Evolutionary conservation across 2,329 filamentous ascomycete genomes (phyloP), one percentile per base, ranked within the genome.

Genomic region (Fusarium anthophilum): DNA sequence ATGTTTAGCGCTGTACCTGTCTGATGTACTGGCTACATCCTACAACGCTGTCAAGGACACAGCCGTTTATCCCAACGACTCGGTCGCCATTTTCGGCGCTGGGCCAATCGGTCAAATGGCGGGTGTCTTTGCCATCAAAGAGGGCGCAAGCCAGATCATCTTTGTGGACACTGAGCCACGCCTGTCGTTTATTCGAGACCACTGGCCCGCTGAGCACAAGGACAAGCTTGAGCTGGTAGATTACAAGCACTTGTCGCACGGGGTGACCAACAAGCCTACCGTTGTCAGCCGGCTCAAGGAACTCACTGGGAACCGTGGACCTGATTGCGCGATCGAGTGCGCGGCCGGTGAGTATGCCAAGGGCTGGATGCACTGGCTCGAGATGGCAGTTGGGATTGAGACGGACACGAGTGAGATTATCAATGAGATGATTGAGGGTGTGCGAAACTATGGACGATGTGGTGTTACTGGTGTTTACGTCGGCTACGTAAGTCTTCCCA

Each of bases 101-200:
- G 94, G 94, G 0, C 95, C 94, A 1, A 93, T 97, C 58, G 94
- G 95, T 0, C 93, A 97, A 78, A 96, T 97, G 92, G 89, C 88
- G 5, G 93, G 91, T 3, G 86, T 94, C 60, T 97, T 96, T 83
- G 90, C 91, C 1, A 86, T 94, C 63, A 83, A 90, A n/a, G 90
- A 94, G 63, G 93, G 93, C 14, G 94, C 94, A 1, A 87, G 84
- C 51, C 89, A 93, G 69, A 87, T 97, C 70, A 95, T 97, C 75
- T 88, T 95, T 70, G 91, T 97, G 74, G 95, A 97, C 79, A 89
- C 89, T 8, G 93, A 89, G 67, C 90, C 87, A 82, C 87, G 94
- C 3, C 85, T 97, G 9, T 89, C 92, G 6, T 94, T 88, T 74
- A 82, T 96, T 64, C 89, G 91, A 79, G 82, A 86, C 26, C 91